Percentiles rank a stretch among this genome's conserved stretches.
These are phyloP conservation scores for Periconia macrospinosa DNA, from an alignment of 2,329 filamentous ascomycete species.

Conservation along the genomic window DNA sequence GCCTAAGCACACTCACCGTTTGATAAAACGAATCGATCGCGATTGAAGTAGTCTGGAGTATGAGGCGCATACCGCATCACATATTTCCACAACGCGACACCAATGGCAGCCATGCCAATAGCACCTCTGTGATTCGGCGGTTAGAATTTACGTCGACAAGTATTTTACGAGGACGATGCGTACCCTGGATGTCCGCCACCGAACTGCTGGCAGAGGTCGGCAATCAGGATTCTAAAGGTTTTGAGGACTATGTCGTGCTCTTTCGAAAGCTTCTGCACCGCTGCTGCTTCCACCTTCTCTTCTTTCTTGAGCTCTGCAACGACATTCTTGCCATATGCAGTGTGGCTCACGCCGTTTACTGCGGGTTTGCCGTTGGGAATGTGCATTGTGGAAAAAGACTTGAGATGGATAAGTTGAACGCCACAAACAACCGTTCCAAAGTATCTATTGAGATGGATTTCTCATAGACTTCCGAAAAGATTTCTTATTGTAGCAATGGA, in stretches of 20 bases:
- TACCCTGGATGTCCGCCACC: constrained; percentile 70
- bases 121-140: constrained; percentile 47
- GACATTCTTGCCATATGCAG: constrained; percentile 27
- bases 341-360: constrained; percentile 15
- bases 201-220: constrained; percentile 71
- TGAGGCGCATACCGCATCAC: constrained; percentile 62
- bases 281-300: constrained; percentile 21
- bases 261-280: constrained; percentile 21
- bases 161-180: constrained; percentile 12
- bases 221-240: constrained; percentile 65
- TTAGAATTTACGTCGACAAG: constrained; percentile 4
- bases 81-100: constrained; percentile 64
- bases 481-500: neutral
- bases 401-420: neutral
- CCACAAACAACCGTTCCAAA: too few species aligned
- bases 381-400: constrained; percentile 2
- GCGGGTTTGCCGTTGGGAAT: constrained; percentile 5
- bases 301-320: constrained; percentile 24
- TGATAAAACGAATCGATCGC: constrained; percentile 65
- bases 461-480: too few species aligned
- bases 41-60: constrained; percentile 61
- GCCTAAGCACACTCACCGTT: constrained; percentile 47
- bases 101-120: constrained; percentile 65
- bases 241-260: constrained; percentile 58
- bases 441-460: too few species aligned